phyloP scores from a whole-genome alignment of 208 protist species.

The Balamuthia mandrillaris region DNA sequence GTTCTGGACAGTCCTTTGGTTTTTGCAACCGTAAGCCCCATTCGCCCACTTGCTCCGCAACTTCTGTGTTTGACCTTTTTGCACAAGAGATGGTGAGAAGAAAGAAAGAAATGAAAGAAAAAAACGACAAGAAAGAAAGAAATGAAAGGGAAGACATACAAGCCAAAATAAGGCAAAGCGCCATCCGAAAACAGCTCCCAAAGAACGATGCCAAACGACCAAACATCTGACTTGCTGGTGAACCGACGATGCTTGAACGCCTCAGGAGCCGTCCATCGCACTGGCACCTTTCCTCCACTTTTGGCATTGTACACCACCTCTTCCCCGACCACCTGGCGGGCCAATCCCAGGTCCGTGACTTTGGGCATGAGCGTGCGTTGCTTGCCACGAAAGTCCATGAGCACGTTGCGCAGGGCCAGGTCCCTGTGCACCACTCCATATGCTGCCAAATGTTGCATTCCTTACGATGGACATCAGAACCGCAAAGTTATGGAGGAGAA shows the following conservation, averaged over 20 bases:
- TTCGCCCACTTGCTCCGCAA: not conserved
- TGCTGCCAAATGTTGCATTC: slow-evolving; percentile 27
- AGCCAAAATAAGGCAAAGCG: not conserved
- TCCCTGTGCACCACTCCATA: slow-evolving; percentile 23
- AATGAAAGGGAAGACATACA: not conserved
- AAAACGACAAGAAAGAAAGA: not conserved
- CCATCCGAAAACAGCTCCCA: slow-evolving; percentile 23
- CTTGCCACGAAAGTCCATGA: slow-evolving; percentile 37
- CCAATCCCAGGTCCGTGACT: too few relatives aligned
- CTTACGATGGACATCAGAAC: too few relatives aligned
- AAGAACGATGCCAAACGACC: slow-evolving; percentile 18
- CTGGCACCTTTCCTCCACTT: not conserved
- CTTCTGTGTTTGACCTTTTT: not conserved
- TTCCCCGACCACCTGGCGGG: too few relatives aligned
- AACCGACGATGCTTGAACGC: slow-evolving; percentile 17
- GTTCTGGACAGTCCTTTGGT: not conserved
- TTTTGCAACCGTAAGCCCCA: not conserved
- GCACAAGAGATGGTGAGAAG: not conserved
- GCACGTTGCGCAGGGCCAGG: slow-evolving; percentile 9
- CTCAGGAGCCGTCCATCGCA: slow-evolving; percentile 8
- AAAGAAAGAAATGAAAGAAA: not conserved
- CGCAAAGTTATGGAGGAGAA: too few relatives aligned
- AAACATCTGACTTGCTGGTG: not conserved
- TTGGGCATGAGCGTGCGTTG: too few relatives aligned
- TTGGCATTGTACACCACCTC: not conserved